Base-by-base conservation (phyloP, 805 yeast species). In the Monosporozyma siamensis region DNA sequence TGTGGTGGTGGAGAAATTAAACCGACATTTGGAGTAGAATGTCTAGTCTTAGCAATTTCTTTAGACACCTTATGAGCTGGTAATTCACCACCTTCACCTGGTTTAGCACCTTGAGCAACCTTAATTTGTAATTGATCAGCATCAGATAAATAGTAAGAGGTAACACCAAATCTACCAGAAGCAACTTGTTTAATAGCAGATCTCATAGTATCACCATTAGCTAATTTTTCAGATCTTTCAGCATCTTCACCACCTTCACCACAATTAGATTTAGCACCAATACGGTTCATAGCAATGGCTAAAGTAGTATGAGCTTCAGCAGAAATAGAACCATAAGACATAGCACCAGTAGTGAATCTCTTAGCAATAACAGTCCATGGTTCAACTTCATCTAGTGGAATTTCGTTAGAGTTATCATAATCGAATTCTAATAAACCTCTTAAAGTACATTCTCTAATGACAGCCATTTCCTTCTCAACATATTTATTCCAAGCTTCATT, bases 241-340 rank as follows among this genome's bases (percentile, higher is more conserved):
- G 92, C 77, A 60, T 90, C 97, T 67, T 90, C 98, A 72, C 98
- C 98, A 72, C 98, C 98, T 72, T 90, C 98, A 71, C 98, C 98
- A 48, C 97, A 89, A 65, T 90, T 90, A 39, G 96, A 87, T 67
- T 89, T 92, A 53, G 97, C 98, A 42, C 97, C 97, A 50, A 90
- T 73, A 63, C 97, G 74, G 71, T 90, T 90, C 98, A 90, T 90
- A 38, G 98, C 98, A 43, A 90, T 95, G 11, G 98, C 98, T 54
- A 90, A 70, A 9, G 98, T 90, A 4, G 97, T 87, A 67, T 90
- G 98, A 2, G 97, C 89, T 67, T 90, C 98, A 95, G 89, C 84
- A 4, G 97, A 90, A 59, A 90, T 90, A 39, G 97, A 90, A 59
- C 98, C 98, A 60, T 92, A 90, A 2, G 97, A 89, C 98, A 90